Percentiles rank a stretch among this genome's conserved stretches.
Evolutionary conservation across 2,329 filamentous ascomycete species (phyloP).

Genomic region (Colletotrichum limetticola): DNA sequence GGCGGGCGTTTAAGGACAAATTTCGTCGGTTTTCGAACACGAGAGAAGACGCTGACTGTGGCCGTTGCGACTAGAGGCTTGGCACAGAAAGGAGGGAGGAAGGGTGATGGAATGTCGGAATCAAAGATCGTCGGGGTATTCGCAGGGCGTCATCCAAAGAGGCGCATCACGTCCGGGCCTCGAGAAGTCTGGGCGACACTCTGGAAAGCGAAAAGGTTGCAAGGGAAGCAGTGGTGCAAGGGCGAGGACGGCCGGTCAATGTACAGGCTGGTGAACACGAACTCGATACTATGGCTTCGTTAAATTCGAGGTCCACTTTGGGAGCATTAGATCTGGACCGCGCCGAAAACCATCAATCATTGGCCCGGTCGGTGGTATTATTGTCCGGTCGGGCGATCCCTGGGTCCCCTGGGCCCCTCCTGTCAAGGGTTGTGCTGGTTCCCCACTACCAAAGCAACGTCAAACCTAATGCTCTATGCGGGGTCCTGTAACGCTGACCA

Average conservation of each 20-base stretch:
- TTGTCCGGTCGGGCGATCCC: slow-evolving; percentile 23
- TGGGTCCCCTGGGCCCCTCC: not conserved
- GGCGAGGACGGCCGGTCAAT: slow-evolving; percentile 3
- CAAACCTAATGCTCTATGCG: slow-evolving; percentile 8
- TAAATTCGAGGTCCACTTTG: slow-evolving; percentile 32
- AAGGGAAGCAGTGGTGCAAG: slow-evolving; percentile 15
- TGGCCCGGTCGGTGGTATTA: slow-evolving; percentile 26
- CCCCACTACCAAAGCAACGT: slow-evolving; percentile 2
- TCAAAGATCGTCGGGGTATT: slow-evolving; percentile 4
- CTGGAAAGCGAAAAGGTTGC: not conserved
- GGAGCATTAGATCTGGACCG: slow-evolving; percentile 22
- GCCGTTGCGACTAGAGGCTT: slow-evolving; percentile 30
- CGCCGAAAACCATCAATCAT: slow-evolving; percentile 13
- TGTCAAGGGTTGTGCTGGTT: slow-evolving; percentile 5
- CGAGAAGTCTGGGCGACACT: slow-evolving; percentile 5
- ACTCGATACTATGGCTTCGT: slow-evolving; percentile 27
- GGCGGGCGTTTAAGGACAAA: slow-evolving; percentile 1
- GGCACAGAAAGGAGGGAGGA: slow-evolving; percentile 24
- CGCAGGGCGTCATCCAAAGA: slow-evolving; percentile 20
- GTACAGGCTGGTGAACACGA: slow-evolving; percentile 27
- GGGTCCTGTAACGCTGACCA: slow-evolving; percentile 19
- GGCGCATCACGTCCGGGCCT: slow-evolving; percentile 24
- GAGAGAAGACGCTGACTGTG: slow-evolving; percentile 27
- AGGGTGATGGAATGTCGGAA: slow-evolving; percentile 29
- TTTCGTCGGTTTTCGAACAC: slow-evolving; percentile 15